Percentiles rank a stretch among this genome's conserved stretches.
These are phyloP conservation scores for Lophiotrema nucula DNA, from an alignment of 495 filamentous ascomycete species.

Conservation along the genomic window DNA sequence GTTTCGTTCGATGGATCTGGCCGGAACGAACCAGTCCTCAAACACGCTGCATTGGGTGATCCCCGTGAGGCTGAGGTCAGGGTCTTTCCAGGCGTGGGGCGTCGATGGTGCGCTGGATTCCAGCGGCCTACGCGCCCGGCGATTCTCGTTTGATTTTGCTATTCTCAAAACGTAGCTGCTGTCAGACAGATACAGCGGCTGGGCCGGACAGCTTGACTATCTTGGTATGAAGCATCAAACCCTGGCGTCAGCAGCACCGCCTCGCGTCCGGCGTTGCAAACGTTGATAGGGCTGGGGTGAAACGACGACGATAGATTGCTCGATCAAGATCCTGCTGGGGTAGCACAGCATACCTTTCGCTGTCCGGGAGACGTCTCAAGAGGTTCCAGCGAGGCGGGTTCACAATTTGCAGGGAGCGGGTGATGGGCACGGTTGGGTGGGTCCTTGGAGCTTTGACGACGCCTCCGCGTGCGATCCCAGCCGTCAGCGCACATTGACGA, in stretches of 20 bases:
- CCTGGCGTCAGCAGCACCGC: not conserved
- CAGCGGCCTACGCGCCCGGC: too few species aligned
- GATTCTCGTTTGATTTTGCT: too few species aligned
- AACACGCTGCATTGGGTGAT: too few species aligned
- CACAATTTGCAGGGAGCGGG: not conserved
- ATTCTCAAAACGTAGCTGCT: too few species aligned
- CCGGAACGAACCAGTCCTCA: too few species aligned
- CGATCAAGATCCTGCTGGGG: not conserved
- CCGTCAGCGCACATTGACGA: too few species aligned
- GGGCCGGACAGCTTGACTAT: too few species aligned
- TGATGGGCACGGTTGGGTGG: not conserved
- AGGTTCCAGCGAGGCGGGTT: not conserved
- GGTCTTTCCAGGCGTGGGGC: too few species aligned
- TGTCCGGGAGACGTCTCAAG: not conserved
- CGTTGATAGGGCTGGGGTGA: slow-evolving; percentile 1
- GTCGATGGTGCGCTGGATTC: too few species aligned
- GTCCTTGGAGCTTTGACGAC: not conserved
- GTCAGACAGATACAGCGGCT: too few species aligned
- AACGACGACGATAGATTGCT: not conserved
- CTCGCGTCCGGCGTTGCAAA: not conserved
- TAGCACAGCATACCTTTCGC: not conserved
- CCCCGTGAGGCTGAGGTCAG: too few species aligned
- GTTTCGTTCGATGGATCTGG: too few species aligned
- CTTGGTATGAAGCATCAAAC: not conserved
- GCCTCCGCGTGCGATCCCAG: not conserved